A percentile compares a stretch with the other conserved stretches of the same genome.
These are phyloP conservation scores for Pythium periplocum DNA, from an alignment of 352 stramenopile genomes.

Conservation along the genomic window DNA sequence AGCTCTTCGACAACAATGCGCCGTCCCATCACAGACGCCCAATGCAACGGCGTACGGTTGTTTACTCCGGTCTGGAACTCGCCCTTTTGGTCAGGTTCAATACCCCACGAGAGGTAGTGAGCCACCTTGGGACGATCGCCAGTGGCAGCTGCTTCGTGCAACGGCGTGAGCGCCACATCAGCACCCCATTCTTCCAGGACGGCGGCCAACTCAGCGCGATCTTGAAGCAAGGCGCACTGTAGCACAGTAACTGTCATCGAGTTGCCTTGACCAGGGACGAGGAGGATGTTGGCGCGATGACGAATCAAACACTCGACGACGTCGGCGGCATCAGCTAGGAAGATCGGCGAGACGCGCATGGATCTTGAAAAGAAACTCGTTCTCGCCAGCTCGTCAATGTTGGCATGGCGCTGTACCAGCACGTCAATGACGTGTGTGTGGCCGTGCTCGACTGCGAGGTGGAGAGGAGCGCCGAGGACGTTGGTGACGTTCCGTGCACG, in stretches of 20 bases:
- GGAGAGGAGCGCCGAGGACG: constrained; percentile 57
- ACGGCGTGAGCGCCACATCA: constrained; percentile 70
- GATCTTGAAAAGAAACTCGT: constrained; percentile 64
- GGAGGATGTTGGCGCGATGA: constrained; percentile 63
- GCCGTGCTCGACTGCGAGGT: constrained; percentile 62
- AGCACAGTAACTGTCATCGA: constrained; percentile 68
- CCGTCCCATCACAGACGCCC: constrained; percentile 67
- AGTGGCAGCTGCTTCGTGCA: constrained; percentile 59
- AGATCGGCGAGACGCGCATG: constrained; percentile 66
- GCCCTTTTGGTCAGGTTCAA: constrained; percentile 53
- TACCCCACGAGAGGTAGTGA: constrained; percentile 49
- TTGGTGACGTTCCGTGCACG: constrained; percentile 63
- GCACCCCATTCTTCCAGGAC: constrained; percentile 69
- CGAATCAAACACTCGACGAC: constrained; percentile 57
- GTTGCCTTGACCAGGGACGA: constrained; percentile 56
- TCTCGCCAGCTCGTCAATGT: constrained; percentile 52
- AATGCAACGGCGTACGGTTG: constrained; percentile 62
- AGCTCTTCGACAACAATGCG: constrained; percentile 45
- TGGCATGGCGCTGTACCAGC: constrained; percentile 48
- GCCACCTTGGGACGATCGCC: constrained; percentile 46
- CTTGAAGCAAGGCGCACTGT: constrained; percentile 58
- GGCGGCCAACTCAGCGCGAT: constrained; percentile 43
- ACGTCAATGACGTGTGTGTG: constrained; percentile 57
- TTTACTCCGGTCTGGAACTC: constrained; percentile 66
- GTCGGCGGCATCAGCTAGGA: constrained; percentile 66